Evolutionary conservation across 768 basidiomycete genomes (phyloP), one percentile per base, ranked within the genome.

Genomic region (Boletus edulis): DNA sequence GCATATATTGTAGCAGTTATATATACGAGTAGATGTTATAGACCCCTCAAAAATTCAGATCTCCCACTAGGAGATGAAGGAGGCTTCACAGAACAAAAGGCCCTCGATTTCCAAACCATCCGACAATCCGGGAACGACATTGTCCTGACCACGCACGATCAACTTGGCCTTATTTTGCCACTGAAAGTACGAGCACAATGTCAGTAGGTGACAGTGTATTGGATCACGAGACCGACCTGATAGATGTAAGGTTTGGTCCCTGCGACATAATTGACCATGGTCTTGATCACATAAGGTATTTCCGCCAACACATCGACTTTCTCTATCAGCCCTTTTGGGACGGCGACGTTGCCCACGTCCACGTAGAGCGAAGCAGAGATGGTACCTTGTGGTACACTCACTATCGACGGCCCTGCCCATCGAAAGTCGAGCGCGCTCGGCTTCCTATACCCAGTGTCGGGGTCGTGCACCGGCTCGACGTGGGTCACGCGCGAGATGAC

Each of bases 291-390:
- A 56, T 87, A 86, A 12, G 97, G 97, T 59, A 97, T 91, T 76
- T 99, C 95, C 6, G 90, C 94, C 10, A 99, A 81, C 3, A 98
- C 85, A 65, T 99, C 94, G 27, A 98, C 91, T 72, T 96, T 94
- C 71, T 94, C 91, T 48, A 95, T 80, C 61, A 97, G 74, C 1
- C 92, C 93, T 38, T 82, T 84, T 14, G 85, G 83, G n/a, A 73
- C 68, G 51, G 74, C 70, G 27, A 82, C 73, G 47, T 74, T 68
- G 24, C 90, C 87, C 43, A 94, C 72, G 53, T 86, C 81, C 34
- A 80, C 74, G 20, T 75, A 62, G 37, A 90, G 58, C 20, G 76
- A 78, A 12, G 85, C 90, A 35, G 81, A 73, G 37, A 91, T 68
- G 3, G 70, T 67, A 14, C 86, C 84, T 15, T 80, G 72, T 1